Base-by-base conservation (phyloP, 2,329 filamentous ascomycete species). In the Byssoonygena ceratinophila region DNA sequence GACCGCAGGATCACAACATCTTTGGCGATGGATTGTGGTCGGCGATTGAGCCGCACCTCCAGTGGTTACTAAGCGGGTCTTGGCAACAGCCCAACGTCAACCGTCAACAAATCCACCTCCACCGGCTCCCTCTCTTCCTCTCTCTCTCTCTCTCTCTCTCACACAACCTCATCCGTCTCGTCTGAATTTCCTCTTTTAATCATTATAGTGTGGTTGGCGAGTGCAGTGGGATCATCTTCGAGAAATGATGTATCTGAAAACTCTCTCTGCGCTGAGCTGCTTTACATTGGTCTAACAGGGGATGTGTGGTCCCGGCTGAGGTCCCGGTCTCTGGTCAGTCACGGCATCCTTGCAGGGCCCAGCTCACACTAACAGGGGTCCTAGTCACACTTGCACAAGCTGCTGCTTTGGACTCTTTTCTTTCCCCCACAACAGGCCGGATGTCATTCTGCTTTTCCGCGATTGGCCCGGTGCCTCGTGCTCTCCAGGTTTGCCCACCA, bases 391-490 rank as follows among this genome's bases (percentile, higher is more conserved):
- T 53, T 31, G 40, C 52, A 46, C 41, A 37, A 39, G 49, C 49
- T 52, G 32, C 31, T 4, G n/a, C 14, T 52, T 20, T 37, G 23
- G 32, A 36, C 27, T 5, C 5, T 29, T 20, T 43, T 16, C 48
- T 43, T 16, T 51, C 36, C 32, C n/a, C 41, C 29, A 34, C 53
- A 55, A 9, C 47, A 22, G 48, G 41, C 57, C 55, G 57, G 55
- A 58, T 53, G 51, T 51, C 34, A 46, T 50, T 51, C 43, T 52
- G 55, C 51, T 51, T 48, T 54, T 55, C 57, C 57, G 57, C 55
- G 57, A 58, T 58, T 58, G 56, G 55, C 46, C 49, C 14, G 31
- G 18, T 52, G 31, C 49, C 49, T 46, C 40, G 41, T 45, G 49
- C 40, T 27, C 49, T 45, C 40, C 27, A 44, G 48, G 48, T 37